phyloP scores from a whole-genome alignment of 345 rosid species.

The Trapa bicornis region DNA sequence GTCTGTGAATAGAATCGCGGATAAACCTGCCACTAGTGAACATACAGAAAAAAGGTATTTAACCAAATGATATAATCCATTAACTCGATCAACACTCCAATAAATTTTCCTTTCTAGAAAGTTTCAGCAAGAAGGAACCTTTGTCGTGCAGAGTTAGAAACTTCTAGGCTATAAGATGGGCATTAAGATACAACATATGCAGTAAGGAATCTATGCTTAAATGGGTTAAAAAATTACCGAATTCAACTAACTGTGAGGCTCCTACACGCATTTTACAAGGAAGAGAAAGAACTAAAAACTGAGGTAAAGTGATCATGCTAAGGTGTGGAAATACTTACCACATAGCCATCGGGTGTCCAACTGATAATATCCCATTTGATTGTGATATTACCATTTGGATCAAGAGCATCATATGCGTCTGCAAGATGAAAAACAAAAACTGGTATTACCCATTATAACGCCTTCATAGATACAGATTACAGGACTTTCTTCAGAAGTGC shows the following conservation, averaged over 20 bases:
- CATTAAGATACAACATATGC: too few species aligned
- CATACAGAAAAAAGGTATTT: too few species aligned
- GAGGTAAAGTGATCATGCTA: background rate
- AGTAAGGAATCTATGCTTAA: too few species aligned
- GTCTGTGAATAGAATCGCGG: background rate
- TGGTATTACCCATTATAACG: background rate
- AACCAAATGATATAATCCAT: too few species aligned
- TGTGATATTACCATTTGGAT: slow-evolving; percentile 82
- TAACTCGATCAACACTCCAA: too few species aligned
- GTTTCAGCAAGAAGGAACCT: too few species aligned
- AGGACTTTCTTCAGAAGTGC: background rate
- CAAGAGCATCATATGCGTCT: slow-evolving; percentile 88
- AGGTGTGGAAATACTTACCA: slow-evolving; percentile 28
- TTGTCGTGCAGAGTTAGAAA: too few species aligned
- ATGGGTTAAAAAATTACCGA: too few species aligned
- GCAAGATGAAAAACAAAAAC: slow-evolving; percentile 1
- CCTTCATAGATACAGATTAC: background rate
- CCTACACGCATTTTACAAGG: too few species aligned
- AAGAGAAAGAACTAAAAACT: background rate
- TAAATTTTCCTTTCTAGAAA: too few species aligned
- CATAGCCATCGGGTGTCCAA: slow-evolving; percentile 87
- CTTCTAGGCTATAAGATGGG: too few species aligned
- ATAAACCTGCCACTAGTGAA: too few species aligned
- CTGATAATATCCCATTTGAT: slow-evolving; percentile 77
- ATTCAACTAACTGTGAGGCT: background rate